A percentile compares a stretch with the other conserved stretches of the same genome.
Evolutionary conservation across 768 basidiomycete genomes (phyloP).

Genomic region (Tylopilus plumbeoviolaceoides): DNA sequence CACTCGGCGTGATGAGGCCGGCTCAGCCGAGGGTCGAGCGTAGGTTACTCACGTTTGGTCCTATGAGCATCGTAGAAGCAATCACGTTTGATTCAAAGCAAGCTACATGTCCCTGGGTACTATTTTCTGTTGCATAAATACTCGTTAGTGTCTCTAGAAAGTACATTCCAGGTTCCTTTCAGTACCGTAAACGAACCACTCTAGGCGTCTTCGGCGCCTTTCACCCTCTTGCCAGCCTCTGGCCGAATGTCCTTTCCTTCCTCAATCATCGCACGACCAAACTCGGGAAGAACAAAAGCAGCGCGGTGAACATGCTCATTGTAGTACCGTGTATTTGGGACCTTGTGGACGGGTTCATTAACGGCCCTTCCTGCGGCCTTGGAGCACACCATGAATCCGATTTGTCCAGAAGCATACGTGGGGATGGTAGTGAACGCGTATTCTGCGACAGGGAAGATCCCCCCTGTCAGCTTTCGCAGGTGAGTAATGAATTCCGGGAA

Average conservation of each 20-base stretch:
- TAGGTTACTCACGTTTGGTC: too few relatives aligned
- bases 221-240: conserved; percentile 62
- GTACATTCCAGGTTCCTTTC: background rate
- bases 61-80: too few relatives aligned
- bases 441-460: conserved; percentile 75
- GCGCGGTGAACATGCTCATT: conserved; percentile 74
- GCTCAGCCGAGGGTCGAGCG: too few relatives aligned
- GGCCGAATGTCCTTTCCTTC: conserved; percentile 72
- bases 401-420: conserved; percentile 95
- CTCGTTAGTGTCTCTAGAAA: too few relatives aligned
- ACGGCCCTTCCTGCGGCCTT: conserved; percentile 71
- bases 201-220: conserved; percentile 27
- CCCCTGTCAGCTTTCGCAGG: conserved; percentile 61
- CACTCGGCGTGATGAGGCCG: too few relatives aligned
- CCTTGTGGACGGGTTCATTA: conserved; percentile 65
- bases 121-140: background rate
- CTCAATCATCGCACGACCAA: conserved; percentile 69
- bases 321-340: conserved; percentile 78
- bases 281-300: conserved; percentile 89
- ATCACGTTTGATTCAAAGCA: too few relatives aligned
- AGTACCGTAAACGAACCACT: background rate
- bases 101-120: too few relatives aligned
- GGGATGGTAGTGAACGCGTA: conserved; percentile 97
- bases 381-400: conserved; percentile 89
- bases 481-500: conserved; percentile 84